These are phyloP conservation scores for Nothophaeocryptopus gaeumannii DNA, from an alignment of 2,329 filamentous ascomycete genomes.

Conservation along the genomic window DNA sequence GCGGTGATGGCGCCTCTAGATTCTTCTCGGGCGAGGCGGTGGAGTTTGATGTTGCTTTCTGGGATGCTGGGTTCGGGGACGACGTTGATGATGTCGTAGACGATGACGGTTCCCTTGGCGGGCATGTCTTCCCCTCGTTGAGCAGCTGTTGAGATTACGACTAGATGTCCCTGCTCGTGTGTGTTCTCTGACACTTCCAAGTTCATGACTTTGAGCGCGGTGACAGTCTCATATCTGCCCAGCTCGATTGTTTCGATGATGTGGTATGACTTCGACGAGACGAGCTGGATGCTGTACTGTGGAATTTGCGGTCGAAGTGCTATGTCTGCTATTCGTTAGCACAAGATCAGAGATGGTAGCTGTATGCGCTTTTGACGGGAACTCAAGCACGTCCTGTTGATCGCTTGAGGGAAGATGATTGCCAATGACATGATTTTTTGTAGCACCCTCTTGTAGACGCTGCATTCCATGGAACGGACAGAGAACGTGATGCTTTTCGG, in stretches of 20 bases:
- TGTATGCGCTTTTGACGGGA: no score
- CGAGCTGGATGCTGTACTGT: conserved; percentile 70
- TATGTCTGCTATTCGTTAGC: conserved; percentile 39
- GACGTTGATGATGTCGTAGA: conserved; percentile 88
- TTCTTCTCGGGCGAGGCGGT: conserved; percentile 83
- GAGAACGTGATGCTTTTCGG: conserved; percentile 11
- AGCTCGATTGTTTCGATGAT: conserved; percentile 74
- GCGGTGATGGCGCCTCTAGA: conserved; percentile 90
- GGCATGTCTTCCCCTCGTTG: conserved; percentile 88
- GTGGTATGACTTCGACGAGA: conserved; percentile 74
- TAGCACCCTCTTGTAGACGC: conserved; percentile 9
- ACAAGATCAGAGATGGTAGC: no score
- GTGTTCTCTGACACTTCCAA: conserved; percentile 90
- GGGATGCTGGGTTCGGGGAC: conserved; percentile 83
- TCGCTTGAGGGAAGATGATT: no score
- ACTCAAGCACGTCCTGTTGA: no score
- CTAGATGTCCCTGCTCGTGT: conserved; percentile 76
- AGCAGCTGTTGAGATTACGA: conserved; percentile 81
- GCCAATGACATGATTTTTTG: not conserved
- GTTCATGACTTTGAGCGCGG: conserved; percentile 77
- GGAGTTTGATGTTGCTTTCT: conserved; percentile 81
- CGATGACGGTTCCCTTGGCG: conserved; percentile 78
- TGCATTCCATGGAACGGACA: conserved; percentile 11
- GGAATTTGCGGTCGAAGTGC: conserved; percentile 65
- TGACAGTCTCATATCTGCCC: conserved; percentile 71